Percentiles rank a stretch among this genome's conserved stretches.
These are phyloP conservation scores for Pseudogymnoascus sp. DNA, from an alignment of 2,329 filamentous ascomycete genomes.

Conservation along the genomic window DNA sequence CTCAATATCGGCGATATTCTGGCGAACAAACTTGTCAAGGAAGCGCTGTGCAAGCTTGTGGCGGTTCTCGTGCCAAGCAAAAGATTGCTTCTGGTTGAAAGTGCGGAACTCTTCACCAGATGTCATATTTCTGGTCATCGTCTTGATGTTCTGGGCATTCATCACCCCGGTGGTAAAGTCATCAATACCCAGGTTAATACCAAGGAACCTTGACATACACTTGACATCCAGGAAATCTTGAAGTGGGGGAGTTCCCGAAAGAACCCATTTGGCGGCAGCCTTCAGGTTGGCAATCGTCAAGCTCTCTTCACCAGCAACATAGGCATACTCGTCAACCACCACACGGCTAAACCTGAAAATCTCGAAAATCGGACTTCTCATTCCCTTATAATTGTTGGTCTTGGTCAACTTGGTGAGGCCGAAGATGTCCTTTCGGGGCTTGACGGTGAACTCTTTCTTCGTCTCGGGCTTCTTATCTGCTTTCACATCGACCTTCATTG, in stretches of 20 bases:
- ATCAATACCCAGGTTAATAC: slow-evolving; percentile 44
- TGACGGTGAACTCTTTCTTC: not conserved
- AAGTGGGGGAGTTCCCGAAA: slow-evolving; percentile 54
- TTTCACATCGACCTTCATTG: not conserved
- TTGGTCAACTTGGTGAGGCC: slow-evolving; percentile 6
- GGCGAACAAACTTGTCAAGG: slow-evolving; percentile 34
- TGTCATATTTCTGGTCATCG: slow-evolving; percentile 34
- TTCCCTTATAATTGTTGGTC: slow-evolving; percentile 23
- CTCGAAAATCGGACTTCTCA: slow-evolving; percentile 39
- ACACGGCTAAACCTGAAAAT: slow-evolving; percentile 52
- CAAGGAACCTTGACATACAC: slow-evolving; percentile 46
- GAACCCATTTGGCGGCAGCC: slow-evolving; percentile 39
- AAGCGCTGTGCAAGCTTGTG: slow-evolving; percentile 46
- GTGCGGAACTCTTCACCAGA: slow-evolving; percentile 47
- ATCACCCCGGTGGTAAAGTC: slow-evolving; percentile 36
- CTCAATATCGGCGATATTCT: slow-evolving; percentile 34
- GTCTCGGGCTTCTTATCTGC: not conserved
- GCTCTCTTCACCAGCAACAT: slow-evolving; percentile 33
- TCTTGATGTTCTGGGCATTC: slow-evolving; percentile 37
- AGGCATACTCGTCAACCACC: slow-evolving; percentile 57
- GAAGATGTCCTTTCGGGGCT: slow-evolving; percentile 7
- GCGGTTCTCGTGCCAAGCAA: slow-evolving; percentile 42
- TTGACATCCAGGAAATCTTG: slow-evolving; percentile 51
- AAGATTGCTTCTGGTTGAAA: slow-evolving; percentile 39
- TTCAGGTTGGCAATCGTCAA: slow-evolving; percentile 34